Evolutionary conservation across 2,329 filamentous ascomycete genomes (phyloP), one percentile per base, ranked within the genome.

Genomic region (Scolecobasidium constrictum): DNA sequence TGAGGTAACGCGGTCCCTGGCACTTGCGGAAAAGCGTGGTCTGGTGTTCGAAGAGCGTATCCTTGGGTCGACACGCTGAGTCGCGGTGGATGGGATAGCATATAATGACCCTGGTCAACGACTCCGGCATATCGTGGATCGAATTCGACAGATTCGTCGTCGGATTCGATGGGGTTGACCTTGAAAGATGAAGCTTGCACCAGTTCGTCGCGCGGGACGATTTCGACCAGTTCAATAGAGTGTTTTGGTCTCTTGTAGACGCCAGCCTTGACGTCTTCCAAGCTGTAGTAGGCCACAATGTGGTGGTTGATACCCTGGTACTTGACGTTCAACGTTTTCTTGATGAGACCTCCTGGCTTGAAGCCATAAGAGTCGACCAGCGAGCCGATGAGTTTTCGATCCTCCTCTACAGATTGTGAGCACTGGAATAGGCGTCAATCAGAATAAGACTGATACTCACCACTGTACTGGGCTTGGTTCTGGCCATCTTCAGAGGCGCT

Each of bases 311-410:
- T 74, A 2, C 82, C 82, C 19, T 81, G 72, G 40, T 82, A 78
- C 2, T 74, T 78, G 31, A 94, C 77, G 52, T 82, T 90, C 61
- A 94, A 87, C 0, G 87, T 94, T 68, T 94, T 94, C 71, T 95
- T 95, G 48, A 94, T 76, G 33, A 95, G 64, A 0, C 88, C 87
- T 2, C 78, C 75, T 12, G 78, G 69, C 55, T 92, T 92, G 71
- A 94, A 94, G 22, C 79, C 77, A 53, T 94, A 94, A 1, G 83
- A 87, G 61, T 94, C 87, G n/a, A 90, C 76, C 11, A 94, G 69
- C 1, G 86, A 93, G 4, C 87, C 88, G 35, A 92, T 78, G 42
- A 88, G 65, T 19, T 73, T 70, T 23, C 78, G 69, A 53, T 81
- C 66, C 63, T 66, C 61, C 46, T 70, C 66, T 35, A 63, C 20